These are phyloP conservation scores for Dendrostoma leiphaemia DNA, from an alignment of 2,329 filamentous ascomycete species.

Conservation along the genomic window DNA sequence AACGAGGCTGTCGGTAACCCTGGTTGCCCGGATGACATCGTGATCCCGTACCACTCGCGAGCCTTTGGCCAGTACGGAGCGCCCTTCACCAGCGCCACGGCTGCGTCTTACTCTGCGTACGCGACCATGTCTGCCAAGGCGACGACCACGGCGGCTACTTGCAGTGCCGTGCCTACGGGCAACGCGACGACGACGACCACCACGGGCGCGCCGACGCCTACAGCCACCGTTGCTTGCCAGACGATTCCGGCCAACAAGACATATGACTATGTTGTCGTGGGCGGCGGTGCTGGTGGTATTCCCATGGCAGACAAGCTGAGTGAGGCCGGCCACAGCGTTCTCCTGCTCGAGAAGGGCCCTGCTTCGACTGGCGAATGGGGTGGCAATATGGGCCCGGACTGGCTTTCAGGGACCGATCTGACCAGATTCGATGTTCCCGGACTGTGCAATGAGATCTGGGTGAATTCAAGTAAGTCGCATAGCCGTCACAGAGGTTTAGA, in stretches of 20 bases:
- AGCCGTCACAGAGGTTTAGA: neutral
- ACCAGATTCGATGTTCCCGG: constrained; percentile 66
- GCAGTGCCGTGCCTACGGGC: neutral
- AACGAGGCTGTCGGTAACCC: constrained; percentile 35
- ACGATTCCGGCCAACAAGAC: constrained; percentile 24
- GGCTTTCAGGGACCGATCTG: constrained; percentile 55
- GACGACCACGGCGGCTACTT: constrained; percentile 24
- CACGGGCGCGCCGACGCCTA: constrained; percentile 30
- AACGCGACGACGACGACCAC: neutral
- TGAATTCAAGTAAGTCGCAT: constrained; percentile 32
- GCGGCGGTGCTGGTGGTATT: constrained; percentile 59
- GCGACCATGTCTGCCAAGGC: constrained; percentile 31
- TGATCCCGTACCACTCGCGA: constrained; percentile 28
- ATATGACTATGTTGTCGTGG: constrained; percentile 62
- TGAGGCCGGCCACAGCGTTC: constrained; percentile 57
- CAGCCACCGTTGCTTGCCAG: constrained; percentile 6
- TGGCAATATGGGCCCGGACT: constrained; percentile 54
- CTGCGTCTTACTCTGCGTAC: constrained; percentile 29
- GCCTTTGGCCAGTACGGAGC: constrained; percentile 31
- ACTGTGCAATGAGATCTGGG: constrained; percentile 66
- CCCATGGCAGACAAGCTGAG: constrained; percentile 58
- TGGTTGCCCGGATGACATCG: constrained; percentile 28
- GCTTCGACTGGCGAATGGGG: constrained; percentile 59
- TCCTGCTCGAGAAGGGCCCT: constrained; percentile 54
- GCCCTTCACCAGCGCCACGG: constrained; percentile 26